Evolutionary conservation across 768 basidiomycete genomes (phyloP).

Genomic region (Cystobasidium onofrii): DNA sequence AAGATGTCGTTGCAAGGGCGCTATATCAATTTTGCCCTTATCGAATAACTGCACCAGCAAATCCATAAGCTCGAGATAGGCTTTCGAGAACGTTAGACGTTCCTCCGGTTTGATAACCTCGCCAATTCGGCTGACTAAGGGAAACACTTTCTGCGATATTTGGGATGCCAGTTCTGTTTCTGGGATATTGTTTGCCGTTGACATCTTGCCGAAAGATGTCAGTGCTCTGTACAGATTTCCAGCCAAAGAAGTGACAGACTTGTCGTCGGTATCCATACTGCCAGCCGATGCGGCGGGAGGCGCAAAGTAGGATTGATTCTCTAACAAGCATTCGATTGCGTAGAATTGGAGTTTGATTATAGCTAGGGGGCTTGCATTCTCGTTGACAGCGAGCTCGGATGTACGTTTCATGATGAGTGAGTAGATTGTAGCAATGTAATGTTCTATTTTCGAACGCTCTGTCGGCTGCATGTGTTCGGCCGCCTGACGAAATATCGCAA

Average conservation of each 20-base stretch:
- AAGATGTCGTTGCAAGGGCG: background rate
- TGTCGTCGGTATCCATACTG: background rate
- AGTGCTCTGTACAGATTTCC: slow-evolving; percentile 13
- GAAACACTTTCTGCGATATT: background rate
- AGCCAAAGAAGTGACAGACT: background rate
- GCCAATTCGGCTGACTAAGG: background rate
- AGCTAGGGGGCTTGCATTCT: background rate
- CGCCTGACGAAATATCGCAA: background rate
- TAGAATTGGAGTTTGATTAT: background rate
- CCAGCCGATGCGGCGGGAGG: background rate
- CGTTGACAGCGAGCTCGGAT: background rate
- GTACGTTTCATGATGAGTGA: background rate
- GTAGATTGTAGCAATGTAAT: background rate
- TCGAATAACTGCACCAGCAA: background rate
- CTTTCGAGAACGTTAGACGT: background rate
- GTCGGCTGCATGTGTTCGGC: background rate
- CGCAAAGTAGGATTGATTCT: background rate
- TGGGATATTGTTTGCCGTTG: background rate
- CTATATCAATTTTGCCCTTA: background rate
- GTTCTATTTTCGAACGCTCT: background rate
- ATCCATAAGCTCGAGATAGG: slow-evolving; percentile 2
- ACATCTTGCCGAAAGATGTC: background rate
- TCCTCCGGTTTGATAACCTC: background rate
- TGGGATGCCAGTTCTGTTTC: slow-evolving; percentile 6
- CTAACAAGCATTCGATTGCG: slow-evolving; percentile 17